Base-by-base conservation (phyloP, 1,139 yeast genomes). In the Pichia sp. region DNA sequence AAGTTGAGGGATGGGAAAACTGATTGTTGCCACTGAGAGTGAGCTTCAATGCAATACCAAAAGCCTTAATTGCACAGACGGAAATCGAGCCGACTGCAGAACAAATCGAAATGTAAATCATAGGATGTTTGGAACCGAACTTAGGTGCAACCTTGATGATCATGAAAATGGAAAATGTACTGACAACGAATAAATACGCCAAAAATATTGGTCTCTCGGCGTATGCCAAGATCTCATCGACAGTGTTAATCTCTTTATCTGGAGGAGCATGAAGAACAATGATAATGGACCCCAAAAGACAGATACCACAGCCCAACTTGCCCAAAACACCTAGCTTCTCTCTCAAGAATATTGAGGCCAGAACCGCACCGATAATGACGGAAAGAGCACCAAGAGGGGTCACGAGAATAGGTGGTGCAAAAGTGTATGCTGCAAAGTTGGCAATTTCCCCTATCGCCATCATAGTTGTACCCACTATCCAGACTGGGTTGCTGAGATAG, bases 391-490 rank as follows among this genome's bases (percentile, higher is more conserved):
- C 97, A 56, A 90, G 75, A 2, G 97, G 97, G 3, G 97, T 90
- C 46, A 90, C 97, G 63, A 90, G 72, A 60, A 90, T 88, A 1
- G 97, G 96, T 2, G 97, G 97, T 0, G 97, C 97, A 77, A 90
- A 90, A 0, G 97, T 90, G 67, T 90, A 90, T 1, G 97, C 97
- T 13, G 97, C 97, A 69, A 90, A 90, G 69, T 90, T 90, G 55
- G 97, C 96, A 49, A 90, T 74, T 69, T 90, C 97, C 4, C 97
- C 97, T 41, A 90, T 72, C 1, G 95, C 96, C 97, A 90, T 90
- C 54, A 95, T 82, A 38, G 84, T 66, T 80, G 90, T 90, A 15
- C 97, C 97, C 0, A 95, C 90, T 90, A 96, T 88, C 97, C 97
- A 90, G 48, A 89, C 81, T 8, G 97, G 97, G 68, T 88, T 89